Evolutionary conservation across 2,329 filamentous ascomycete species (phyloP).

Genomic region (Xylariales sp.): DNA sequence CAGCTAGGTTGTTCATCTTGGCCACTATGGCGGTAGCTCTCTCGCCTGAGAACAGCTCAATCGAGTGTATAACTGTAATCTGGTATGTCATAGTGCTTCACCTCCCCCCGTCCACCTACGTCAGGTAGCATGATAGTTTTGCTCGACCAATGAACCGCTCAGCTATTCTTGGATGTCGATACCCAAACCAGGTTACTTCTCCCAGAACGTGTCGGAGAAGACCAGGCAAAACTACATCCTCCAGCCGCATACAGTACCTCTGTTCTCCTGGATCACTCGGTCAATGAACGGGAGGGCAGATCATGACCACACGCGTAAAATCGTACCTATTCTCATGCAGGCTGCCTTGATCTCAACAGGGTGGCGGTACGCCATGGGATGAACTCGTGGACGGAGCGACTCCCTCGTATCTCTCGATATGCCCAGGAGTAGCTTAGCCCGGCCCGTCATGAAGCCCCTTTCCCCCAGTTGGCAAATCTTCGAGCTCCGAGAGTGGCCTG

Average conservation of each 20-base stretch:
- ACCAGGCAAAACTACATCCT: no score
- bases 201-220: no score
- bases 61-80: slow-evolving; percentile 2
- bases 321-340: no score
- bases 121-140: no score
- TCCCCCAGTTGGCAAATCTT: no score
- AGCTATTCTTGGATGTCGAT: no score
- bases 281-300: neutral
- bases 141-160: no score
- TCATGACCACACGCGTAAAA: no score
- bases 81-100: neutral
- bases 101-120: slow-evolving; percentile 4
- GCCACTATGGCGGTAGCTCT: neutral
- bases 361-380: neutral
- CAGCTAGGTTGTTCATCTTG: neutral
- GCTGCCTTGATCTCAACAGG: neutral
- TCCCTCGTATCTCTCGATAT: neutral
- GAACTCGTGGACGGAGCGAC: neutral
- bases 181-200: no score
- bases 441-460: neutral
- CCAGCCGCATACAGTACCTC: no score
- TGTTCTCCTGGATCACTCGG: no score
- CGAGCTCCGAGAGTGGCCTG: no score
- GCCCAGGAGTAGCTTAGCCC: neutral
- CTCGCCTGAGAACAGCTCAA: slow-evolving; percentile 4